phyloP scores from a whole-genome alignment of 208 protist species.

The Strigomonas culicis region DNA sequence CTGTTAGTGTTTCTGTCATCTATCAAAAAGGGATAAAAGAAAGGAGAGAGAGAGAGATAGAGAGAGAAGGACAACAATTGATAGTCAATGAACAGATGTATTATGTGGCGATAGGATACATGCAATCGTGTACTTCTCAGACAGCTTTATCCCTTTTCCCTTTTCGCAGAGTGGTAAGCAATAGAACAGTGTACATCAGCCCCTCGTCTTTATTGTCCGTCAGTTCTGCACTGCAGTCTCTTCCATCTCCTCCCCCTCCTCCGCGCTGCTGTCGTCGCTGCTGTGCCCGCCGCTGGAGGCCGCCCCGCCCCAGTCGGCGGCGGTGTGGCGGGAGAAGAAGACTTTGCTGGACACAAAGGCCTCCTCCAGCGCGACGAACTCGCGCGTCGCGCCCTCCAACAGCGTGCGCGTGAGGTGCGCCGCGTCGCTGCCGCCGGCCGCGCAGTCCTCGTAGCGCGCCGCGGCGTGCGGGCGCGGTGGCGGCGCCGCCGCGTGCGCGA shows the following conservation, averaged over 20 bases:
- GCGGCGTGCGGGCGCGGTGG: not conserved
- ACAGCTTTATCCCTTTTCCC: not conserved
- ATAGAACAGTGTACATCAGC: too few species aligned
- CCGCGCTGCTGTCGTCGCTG: too few species aligned
- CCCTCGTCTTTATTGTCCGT: too few species aligned
- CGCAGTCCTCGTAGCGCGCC: conserved; percentile 13
- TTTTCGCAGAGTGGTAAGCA: conserved; percentile 3
- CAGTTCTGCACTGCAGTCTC: too few species aligned
- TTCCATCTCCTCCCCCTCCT: too few species aligned
- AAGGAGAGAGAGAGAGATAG: conserved; percentile 7
- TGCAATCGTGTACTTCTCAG: not conserved
- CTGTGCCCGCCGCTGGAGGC: too few species aligned
- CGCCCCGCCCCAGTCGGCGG: not conserved
- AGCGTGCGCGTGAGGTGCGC: conserved; percentile 53
- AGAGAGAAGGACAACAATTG: not conserved
- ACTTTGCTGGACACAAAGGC: conserved; percentile 66
- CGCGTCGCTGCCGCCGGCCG: conserved; percentile 8
- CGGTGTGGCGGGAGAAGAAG: conserved; percentile 40
- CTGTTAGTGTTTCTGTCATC: not conserved
- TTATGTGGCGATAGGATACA: not conserved
- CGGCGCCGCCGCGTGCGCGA: conserved; percentile 11
- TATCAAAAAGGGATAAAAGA: not conserved
- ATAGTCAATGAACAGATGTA: not conserved
- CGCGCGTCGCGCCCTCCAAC: conserved; percentile 42
- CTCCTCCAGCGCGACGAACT: conserved; percentile 61